Conservation (phyloP, 495 filamentous ascomycete species). For the Apodospora peruviana region DNA sequence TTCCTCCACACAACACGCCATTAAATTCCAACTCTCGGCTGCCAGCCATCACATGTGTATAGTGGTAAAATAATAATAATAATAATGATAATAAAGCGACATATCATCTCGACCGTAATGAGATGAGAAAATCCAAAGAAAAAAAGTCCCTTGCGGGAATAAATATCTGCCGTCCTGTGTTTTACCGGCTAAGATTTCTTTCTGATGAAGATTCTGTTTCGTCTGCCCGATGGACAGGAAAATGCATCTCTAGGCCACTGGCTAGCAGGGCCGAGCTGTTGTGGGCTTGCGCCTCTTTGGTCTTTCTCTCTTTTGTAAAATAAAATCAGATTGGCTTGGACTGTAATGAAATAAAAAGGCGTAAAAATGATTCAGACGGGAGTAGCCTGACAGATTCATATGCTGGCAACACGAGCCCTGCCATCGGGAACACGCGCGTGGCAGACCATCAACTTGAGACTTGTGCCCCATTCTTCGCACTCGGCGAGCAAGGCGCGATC, state of each 20-base stretch:
- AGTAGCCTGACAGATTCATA: conserved; percentile 29
- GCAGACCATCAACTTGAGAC: conserved; percentile 84
- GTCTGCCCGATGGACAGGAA: no score
- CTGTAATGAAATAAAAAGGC: background rate
- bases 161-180: background rate
- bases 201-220: no score
- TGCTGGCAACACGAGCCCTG: conserved; percentile 36
- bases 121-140: no score
- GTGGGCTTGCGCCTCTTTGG: conserved; percentile 13
- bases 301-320: background rate
- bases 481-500: conserved; percentile 73
- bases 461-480: conserved; percentile 79
- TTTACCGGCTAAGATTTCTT: no score
- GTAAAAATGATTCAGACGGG: background rate
- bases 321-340: background rate
- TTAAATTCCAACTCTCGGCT: background rate
- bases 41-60: no score
- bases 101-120: no score
- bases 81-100: background rate
- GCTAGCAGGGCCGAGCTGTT: no score
- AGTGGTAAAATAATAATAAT: background rate
- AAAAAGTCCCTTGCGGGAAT: no score
- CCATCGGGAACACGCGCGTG: conserved; percentile 59
- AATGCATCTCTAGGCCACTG: no score
- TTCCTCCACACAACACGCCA: background rate